A percentile compares a stretch with the other conserved stretches of the same genome.
Evolutionary conservation across 768 basidiomycete species (phyloP).

Genomic region (Porpolomopsis calyptriformis): DNA sequence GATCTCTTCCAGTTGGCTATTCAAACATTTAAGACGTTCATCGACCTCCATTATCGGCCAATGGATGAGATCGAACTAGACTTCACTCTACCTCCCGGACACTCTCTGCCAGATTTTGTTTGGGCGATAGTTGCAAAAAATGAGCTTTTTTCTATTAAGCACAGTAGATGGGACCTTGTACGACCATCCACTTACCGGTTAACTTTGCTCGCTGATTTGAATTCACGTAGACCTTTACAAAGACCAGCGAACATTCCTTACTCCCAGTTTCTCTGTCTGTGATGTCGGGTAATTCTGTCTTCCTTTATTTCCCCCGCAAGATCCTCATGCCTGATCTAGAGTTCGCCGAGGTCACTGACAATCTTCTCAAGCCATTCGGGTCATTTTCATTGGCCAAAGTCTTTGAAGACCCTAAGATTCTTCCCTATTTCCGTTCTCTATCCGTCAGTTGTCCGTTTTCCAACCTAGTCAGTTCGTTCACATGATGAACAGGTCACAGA

Average conservation of each 20-base stretch:
- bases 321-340: no score
- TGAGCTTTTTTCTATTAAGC: conserved; percentile 57
- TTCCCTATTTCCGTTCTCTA: conserved; percentile 76
- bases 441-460: conserved; percentile 40
- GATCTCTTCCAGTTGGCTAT: conserved; percentile 60
- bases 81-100: conserved; percentile 53
- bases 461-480: conserved; percentile 5
- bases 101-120: conserved; percentile 54
- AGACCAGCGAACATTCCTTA: conserved; percentile 52
- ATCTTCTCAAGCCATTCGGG: conserved; percentile 48
- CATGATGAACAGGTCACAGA: conserved; percentile 54
- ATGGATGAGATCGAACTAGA: conserved; percentile 67
- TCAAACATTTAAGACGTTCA: conserved; percentile 50
- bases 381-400: conserved; percentile 40
- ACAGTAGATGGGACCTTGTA: conserved; percentile 80
- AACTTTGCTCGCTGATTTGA: not conserved
- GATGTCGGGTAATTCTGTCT: conserved; percentile 53
- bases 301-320: not conserved
- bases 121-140: conserved; percentile 80
- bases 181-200: conserved; percentile 19
- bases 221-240: conserved; percentile 62
- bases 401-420: conserved; percentile 54
- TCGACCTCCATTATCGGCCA: conserved; percentile 68
- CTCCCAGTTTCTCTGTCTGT: conserved; percentile 56
- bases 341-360: conserved; percentile 77